Base-by-base conservation (phyloP, 2,329 filamentous ascomycete species). In the Alternaria sp. region DNA sequence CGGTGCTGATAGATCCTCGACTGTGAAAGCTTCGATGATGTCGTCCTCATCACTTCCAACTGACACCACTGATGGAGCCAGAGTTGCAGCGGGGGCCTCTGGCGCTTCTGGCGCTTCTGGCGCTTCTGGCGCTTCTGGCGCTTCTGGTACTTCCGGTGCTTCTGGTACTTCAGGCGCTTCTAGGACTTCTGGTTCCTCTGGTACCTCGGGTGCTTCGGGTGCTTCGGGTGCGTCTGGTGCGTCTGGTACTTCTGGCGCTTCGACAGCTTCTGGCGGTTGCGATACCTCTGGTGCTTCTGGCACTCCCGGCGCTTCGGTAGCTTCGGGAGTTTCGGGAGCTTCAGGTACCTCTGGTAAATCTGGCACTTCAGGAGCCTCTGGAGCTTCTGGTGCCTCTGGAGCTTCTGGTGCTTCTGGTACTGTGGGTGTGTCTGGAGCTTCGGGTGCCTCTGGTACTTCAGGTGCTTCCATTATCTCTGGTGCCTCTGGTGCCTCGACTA, bases 51-150 rank as follows among this genome's bases (percentile, higher is more conserved):
- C 17, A 43, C 21, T 26, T 19, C 55, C 61, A 26, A 15, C 28
- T 17, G 36, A 30, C 9, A 63, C 46, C 7, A 40, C 40, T 52
- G 44, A 19, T 56, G 61, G 58, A 44, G 47, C 26, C 47, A 54
- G 56, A 26, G 62, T 26, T 17, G 54, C 45, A 30, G 15, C 30
- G 25, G 54, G 36, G 13, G 36, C 51, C 54, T 54, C 36, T 36
- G 54, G 46, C 10, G 26, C 59, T 28, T 56, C 50, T 30, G 50
- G 43, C 11, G 25, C 32, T 40, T 40, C 40, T 12, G 19, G 45
- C 6, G 6, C 61, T 21, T 61, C 49, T 9, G 50, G 19, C 12
- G 15, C 47, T 28, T 54, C 55, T 23, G 57, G 6, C 30, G 9
- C 17, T n/a, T 52, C 28, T 3, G 32, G 28, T 10, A 15, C 59